phyloP scores from a whole-genome alignment of 2,329 filamentous ascomycete genomes.

The Leptodontidium sp. region DNA sequence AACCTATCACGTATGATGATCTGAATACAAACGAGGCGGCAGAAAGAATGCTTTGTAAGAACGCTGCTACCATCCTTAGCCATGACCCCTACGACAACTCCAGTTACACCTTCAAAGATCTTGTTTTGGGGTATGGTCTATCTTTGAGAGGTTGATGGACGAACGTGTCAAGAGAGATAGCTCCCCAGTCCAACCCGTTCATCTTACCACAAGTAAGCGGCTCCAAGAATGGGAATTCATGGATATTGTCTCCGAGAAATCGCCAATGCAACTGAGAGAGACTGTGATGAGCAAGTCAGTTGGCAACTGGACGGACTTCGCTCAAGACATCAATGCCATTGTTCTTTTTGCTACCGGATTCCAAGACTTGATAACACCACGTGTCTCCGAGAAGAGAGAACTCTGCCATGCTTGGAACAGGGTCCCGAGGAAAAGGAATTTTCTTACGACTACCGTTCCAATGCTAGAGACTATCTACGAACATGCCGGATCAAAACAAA shows the following conservation, averaged over 20 bases:
- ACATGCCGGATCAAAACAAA: neutral
- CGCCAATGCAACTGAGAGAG: slow-evolving; percentile 5
- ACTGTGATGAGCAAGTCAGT: neutral
- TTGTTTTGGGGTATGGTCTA: neutral
- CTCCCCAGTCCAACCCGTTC: neutral
- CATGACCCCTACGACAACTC: neutral
- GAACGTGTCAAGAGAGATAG: neutral
- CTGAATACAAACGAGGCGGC: neutral
- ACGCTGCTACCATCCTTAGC: neutral
- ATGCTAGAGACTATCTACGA: neutral
- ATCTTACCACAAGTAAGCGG: neutral
- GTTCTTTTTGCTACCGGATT: neutral
- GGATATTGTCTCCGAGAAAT: slow-evolving; percentile 4
- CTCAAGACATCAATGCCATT: neutral
- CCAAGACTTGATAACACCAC: neutral
- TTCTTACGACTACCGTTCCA: neutral
- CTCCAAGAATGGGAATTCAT: slow-evolving; percentile 11
- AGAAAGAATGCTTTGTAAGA: neutral
- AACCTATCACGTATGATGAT: too few relatives aligned
- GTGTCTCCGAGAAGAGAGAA: neutral
- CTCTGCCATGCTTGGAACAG: neutral
- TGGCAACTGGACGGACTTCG: slow-evolving; percentile 1
- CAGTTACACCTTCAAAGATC: neutral
- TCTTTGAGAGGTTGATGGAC: slow-evolving; percentile 4
- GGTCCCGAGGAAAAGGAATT: neutral